Percentiles rank a stretch among this genome's conserved stretches.
phyloP scores from a whole-genome alignment of 164 flowering plant species.

The Magnolia sinica region DNA sequence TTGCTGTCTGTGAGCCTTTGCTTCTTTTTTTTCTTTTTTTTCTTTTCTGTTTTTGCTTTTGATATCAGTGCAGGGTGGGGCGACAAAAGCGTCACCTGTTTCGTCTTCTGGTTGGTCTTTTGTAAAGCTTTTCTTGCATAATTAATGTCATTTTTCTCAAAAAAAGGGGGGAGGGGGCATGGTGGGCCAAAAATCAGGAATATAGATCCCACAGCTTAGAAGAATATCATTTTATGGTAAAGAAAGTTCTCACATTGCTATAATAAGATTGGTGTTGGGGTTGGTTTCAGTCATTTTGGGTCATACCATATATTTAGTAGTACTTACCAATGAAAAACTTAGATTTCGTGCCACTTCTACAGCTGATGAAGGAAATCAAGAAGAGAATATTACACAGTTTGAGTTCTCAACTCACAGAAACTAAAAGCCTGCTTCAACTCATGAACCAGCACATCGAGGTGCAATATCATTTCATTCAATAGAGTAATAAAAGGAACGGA shows the following conservation, averaged over 20 bases:
- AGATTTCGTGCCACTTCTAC: not conserved
- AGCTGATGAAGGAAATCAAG: not conserved
- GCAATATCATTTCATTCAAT: not conserved
- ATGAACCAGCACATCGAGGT: not conserved
- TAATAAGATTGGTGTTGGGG: not conserved
- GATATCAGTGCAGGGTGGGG: too few species aligned
- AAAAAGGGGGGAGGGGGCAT: too few species aligned
- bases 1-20: too few species aligned
- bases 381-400: not conserved
- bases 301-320: not conserved
- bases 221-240: not conserved
- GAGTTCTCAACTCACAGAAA: not conserved
- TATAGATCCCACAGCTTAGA: not conserved
- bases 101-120: too few species aligned
- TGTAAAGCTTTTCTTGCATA: too few species aligned
- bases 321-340: not conserved
- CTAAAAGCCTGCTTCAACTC: not conserved
- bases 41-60: too few species aligned
- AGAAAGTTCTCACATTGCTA: not conserved
- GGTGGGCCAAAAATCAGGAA: not conserved
- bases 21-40: too few species aligned
- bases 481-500: too few species aligned
- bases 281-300: not conserved
- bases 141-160: too few species aligned
- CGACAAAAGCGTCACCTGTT: too few species aligned